Percentiles rank a stretch among this genome's conserved stretches.
These are phyloP conservation scores for Colletotrichum abscissum DNA, from an alignment of 2,329 filamentous ascomycete genomes.

Conservation along the genomic window DNA sequence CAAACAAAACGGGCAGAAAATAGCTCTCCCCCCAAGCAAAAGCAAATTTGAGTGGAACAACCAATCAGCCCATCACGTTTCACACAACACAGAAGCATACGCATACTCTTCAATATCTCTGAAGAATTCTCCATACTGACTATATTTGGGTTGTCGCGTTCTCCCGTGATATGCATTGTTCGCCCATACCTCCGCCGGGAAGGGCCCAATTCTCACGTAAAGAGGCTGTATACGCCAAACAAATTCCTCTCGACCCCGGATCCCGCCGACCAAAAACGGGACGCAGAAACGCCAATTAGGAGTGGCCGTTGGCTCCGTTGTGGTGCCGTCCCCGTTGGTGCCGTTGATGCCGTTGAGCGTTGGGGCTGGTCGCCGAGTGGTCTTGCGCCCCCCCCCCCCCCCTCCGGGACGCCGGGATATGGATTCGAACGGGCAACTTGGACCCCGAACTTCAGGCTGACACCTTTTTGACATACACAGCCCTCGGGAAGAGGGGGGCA, in stretches of 20 bases:
- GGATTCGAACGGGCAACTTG: constrained; percentile 1
- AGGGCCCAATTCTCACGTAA: constrained; percentile 10
- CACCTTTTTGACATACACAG: constrained; percentile 21
- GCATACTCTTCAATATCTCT: not conserved
- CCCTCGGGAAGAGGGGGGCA: constrained; percentile 17
- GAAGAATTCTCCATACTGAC: not conserved
- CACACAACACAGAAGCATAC: not conserved
- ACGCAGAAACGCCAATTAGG: not conserved
- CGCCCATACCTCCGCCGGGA: not conserved
- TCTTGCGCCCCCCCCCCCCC: not conserved
- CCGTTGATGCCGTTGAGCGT: not conserved
- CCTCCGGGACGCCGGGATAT: constrained; percentile 18
- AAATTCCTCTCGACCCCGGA: constrained; percentile 17
- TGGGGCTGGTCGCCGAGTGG: constrained; percentile 8
- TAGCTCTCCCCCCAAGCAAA: not conserved
- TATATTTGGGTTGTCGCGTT: not conserved
- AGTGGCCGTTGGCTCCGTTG: not conserved
- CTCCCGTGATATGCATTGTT: not conserved
- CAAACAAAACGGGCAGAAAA: not conserved
- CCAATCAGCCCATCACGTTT: not conserved
- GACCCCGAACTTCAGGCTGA: constrained; percentile 8
- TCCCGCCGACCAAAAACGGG: not conserved
- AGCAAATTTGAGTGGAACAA: not conserved
- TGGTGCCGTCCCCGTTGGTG: constrained; percentile 17
- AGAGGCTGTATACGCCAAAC: constrained; percentile 21